Evolutionary conservation across 257 asterid genomes (phyloP).

Genomic region (Apocynum venetum): DNA sequence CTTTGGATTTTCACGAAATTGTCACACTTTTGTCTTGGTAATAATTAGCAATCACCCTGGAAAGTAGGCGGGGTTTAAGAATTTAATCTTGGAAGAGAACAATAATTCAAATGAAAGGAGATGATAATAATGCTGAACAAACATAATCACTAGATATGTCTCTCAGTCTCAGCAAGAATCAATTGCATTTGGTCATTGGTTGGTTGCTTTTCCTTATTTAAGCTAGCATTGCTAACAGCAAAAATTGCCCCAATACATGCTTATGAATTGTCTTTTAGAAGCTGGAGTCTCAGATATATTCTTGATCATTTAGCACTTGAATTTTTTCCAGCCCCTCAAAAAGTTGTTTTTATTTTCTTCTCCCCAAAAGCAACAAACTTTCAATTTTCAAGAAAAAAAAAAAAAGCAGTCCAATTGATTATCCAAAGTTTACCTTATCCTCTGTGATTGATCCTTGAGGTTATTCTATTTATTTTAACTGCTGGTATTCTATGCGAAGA

Average conservation of each 20-base stretch:
- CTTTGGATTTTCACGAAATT: background rate
- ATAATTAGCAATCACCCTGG: constrained; percentile 15
- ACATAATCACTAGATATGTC: constrained; percentile 31
- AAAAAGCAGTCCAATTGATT: background rate
- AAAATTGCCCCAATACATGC: constrained; percentile 4
- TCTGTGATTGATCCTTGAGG: constrained; percentile 15
- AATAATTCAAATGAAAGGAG: constrained; percentile 38
- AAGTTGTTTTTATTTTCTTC: background rate
- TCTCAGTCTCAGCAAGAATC: constrained; percentile 11
- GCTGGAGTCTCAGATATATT: too few species aligned
- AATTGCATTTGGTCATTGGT: constrained; percentile 14
- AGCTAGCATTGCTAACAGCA: constrained; percentile 5
- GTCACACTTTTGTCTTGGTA: background rate
- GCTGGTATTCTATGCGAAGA: constrained; percentile 10
- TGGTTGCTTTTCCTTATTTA: background rate
- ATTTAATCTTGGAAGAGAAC: constrained; percentile 26
- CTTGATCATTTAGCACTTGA: background rate
- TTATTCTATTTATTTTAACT: constrained; percentile 21
- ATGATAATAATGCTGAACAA: constrained; percentile 22
- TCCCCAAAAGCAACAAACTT: background rate
- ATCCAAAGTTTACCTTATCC: constrained; percentile 9
- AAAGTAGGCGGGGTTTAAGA: constrained; percentile 20
- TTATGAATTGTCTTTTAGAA: constrained; percentile 3
- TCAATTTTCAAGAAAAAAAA: background rate
- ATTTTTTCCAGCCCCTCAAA: background rate